Percentiles rank a stretch among this genome's conserved stretches.
These are phyloP conservation scores for Cordyceps pruinosa DNA, from an alignment of 2,329 filamentous ascomycete species.

Conservation along the genomic window DNA sequence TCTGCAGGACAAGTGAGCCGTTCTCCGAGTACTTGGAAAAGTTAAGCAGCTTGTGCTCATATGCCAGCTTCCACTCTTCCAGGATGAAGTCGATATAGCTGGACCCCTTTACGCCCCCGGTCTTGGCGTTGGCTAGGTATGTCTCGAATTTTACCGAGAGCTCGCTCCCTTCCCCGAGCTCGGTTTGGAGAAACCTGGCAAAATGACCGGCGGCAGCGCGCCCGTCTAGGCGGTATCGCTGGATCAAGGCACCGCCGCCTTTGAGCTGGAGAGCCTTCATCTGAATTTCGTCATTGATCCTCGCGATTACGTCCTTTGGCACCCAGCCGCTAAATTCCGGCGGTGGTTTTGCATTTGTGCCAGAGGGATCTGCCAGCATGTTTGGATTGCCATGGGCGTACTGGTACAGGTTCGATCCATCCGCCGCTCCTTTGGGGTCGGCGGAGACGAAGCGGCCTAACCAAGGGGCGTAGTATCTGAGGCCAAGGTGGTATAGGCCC, in stretches of 20 bases:
- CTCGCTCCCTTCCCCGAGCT: background rate
- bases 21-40: conserved; percentile 6
- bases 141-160: background rate
- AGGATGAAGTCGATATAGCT: conserved; percentile 7
- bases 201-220: conserved; percentile 1
- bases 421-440: conserved; percentile 18
- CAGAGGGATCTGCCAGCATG: conserved; percentile 9
- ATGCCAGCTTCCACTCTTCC: background rate
- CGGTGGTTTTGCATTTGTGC: background rate
- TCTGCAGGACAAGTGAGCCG: background rate
- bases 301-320: background rate
- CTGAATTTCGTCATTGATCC: background rate
- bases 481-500: conserved; percentile 21
- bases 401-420: conserved; percentile 17
- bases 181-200: background rate
- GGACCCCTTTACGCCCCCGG: background rate
- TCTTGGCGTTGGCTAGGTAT: conserved; percentile 3
- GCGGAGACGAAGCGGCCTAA: conserved; percentile 20
- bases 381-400: conserved; percentile 15
- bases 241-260: background rate
- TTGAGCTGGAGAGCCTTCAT: background rate
- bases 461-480: conserved; percentile 22
- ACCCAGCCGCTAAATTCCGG: background rate
- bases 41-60: conserved; percentile 5
- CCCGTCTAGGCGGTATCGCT: background rate